phyloP scores from a whole-genome alignment of 495 filamentous ascomycete genomes.

The Parathielavia hyrcaniae region DNA sequence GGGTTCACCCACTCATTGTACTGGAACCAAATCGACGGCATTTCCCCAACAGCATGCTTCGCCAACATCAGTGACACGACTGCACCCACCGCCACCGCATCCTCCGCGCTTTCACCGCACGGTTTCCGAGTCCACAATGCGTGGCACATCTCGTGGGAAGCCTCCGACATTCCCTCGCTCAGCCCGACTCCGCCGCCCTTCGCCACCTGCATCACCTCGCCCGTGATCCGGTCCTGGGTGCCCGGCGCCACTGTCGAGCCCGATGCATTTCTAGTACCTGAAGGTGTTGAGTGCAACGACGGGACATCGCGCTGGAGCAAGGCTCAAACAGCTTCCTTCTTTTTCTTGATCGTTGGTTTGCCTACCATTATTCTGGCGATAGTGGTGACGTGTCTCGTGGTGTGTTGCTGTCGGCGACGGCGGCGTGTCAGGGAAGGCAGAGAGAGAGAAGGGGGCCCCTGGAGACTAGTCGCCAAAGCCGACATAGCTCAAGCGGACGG shows the following conservation, averaged over 20 bases:
- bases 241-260: background rate
- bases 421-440: background rate
- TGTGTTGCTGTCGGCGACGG: background rate
- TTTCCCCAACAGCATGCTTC: background rate
- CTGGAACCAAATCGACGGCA: background rate
- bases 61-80: too few species aligned
- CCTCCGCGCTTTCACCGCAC: background rate
- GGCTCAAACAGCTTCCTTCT: background rate
- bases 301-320: background rate
- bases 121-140: background rate
- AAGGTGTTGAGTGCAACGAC: background rate
- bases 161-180: background rate
- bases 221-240: background rate
- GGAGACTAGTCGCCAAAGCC: background rate
- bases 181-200: too few species aligned
- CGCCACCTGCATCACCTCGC: background rate
- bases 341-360: background rate
- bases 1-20: background rate
- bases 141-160: background rate
- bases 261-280: background rate
- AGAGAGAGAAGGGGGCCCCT: background rate
- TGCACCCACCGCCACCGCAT: background rate
- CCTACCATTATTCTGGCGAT: background rate
- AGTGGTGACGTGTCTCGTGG: background rate
- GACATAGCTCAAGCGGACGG: background rate